Evolutionary conservation across 179 eudicot genomes (phyloP), one percentile per base, ranked within the genome.

Genomic region (Spergularia azorica): DNA sequence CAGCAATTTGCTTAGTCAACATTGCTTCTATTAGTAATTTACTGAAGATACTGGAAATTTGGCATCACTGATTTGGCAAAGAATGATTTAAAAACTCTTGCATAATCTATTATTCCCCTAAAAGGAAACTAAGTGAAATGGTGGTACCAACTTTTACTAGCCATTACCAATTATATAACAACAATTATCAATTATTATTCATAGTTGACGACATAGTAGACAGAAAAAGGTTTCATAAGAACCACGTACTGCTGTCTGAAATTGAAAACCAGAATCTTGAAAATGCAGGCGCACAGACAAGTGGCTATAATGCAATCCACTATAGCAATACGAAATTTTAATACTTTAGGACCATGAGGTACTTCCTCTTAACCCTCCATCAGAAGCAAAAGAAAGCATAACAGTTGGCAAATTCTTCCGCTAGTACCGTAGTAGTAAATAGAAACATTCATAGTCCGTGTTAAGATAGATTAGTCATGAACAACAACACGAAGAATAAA

Each of bases 111-210:
- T 70, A 82, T 82, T 75, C 79, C 79, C 63, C 10, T 15, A 63
- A 70, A 70, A 70, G 72, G 72, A 51, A 57, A 70, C 41, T 56
- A 73, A 72, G 84, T 69, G 73, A 43, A 76, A 74, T 78, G 66
- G 76, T 82, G 84, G 76, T 73, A 68, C 59, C 60, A 75, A 75
- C 85, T 82, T 75, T 78, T 74, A 57, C 73, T 58, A 74, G 59
- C 59, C 82, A 78, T 75, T 51, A 26, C 69, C 63, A 46, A 64
- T 77, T 78, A 78, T 57, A 74, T 13, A 77, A 36, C 76, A 74
- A 17, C 38, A 32, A 15, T 60, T 63, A 62, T 7, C 78, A 64
- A 63, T 58, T 59, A 48, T 48, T 43, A 73, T 74, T 75, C 74
- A 7, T 54, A 52, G 43, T 67, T 71, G 82, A 79, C 82, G 43